These are phyloP conservation scores for Austroboletus novae-zelandiae DNA, from an alignment of 1,284 basidiomycete species.

Conservation along the genomic window DNA sequence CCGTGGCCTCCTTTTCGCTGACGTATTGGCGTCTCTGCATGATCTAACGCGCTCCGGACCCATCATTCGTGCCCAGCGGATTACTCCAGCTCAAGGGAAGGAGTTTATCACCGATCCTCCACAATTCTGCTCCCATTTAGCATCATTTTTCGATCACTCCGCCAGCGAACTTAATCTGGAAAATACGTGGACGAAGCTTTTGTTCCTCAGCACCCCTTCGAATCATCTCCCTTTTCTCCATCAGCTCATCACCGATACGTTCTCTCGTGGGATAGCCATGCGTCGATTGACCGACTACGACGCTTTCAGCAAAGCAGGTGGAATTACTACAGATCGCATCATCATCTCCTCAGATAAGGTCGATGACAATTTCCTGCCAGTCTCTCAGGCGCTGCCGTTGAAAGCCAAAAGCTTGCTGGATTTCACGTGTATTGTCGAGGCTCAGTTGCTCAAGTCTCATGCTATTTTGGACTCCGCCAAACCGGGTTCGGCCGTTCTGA, in stretches of 20 bases:
- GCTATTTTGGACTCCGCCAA: conserved; percentile 58
- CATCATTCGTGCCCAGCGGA: conserved; percentile 54
- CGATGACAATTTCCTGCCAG: conserved; percentile 40
- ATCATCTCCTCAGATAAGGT: conserved; percentile 51
- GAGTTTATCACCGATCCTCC: conserved; percentile 48
- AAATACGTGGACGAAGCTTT: conserved; percentile 42
- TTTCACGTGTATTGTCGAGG: conserved; percentile 71
- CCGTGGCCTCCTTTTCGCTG: conserved; percentile 68
- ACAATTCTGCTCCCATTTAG: conserved; percentile 47
- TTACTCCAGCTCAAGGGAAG: conserved; percentile 56
- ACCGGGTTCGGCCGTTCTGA: conserved; percentile 53
- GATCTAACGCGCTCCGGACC: conserved; percentile 38
- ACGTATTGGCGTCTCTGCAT: conserved; percentile 66
- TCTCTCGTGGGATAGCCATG: conserved; percentile 51
- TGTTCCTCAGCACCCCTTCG: conserved; percentile 62
- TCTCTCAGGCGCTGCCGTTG: conserved; percentile 52
- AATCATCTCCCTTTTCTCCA: conserved; percentile 54
- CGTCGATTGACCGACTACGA: conserved; percentile 67
- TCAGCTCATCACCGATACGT: conserved; percentile 55
- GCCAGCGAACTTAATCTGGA: conserved; percentile 20
- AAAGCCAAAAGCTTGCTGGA: conserved; percentile 54
- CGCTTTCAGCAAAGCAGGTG: conserved; percentile 66
- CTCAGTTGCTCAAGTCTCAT: conserved; percentile 65
- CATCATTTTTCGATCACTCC: conserved; percentile 30
- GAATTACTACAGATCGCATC: conserved; percentile 59